These are phyloP conservation scores for Scytalidium lignicola DNA, from an alignment of 2,329 filamentous ascomycete genomes.

Conservation along the genomic window DNA sequence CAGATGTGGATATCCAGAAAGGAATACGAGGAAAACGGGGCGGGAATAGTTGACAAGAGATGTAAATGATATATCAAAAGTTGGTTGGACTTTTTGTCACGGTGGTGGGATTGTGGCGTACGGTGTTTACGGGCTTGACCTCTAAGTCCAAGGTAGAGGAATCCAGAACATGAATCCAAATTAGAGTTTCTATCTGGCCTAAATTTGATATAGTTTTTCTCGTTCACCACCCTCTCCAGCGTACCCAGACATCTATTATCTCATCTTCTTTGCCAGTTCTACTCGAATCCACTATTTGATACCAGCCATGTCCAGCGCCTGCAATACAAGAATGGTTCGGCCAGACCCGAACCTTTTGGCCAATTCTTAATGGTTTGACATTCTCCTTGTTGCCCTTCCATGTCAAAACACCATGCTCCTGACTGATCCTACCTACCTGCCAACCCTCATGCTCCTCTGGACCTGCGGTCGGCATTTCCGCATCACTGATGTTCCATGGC, in stretches of 20 bases:
- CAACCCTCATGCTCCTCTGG: constrained; percentile 46
- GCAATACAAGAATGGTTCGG: constrained; percentile 80
- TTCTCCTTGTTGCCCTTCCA: constrained; percentile 47
- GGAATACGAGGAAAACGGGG: constrained; percentile 95
- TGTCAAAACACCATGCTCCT: constrained; percentile 71
- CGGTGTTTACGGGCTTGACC: constrained; percentile 15
- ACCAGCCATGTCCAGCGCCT: constrained; percentile 66
- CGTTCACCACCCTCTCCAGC: constrained; percentile 64
- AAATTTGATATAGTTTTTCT: background rate
- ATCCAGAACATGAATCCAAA: background rate
- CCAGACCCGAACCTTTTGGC: constrained; percentile 66
- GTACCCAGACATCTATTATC: constrained; percentile 70
- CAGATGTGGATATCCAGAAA: constrained; percentile 99
- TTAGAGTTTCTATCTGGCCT: constrained; percentile 1
- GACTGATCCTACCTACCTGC: constrained; percentile 67
- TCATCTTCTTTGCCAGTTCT: constrained; percentile 47
- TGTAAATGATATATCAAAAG: constrained; percentile 62
- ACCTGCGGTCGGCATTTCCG: constrained; percentile 29
- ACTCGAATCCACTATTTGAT: constrained; percentile 65
- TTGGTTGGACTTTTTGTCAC: constrained; percentile 5
- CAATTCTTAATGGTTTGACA: constrained; percentile 48
- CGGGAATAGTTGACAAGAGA: constrained; percentile 87
- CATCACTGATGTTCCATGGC: constrained; percentile 43
- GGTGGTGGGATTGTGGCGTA: constrained; percentile 12
- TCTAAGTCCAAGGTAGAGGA: constrained; percentile 8